Evolutionary conservation across 2,329 filamentous ascomycete species (phyloP).

Genomic region (Penicillium janthinellum): DNA sequence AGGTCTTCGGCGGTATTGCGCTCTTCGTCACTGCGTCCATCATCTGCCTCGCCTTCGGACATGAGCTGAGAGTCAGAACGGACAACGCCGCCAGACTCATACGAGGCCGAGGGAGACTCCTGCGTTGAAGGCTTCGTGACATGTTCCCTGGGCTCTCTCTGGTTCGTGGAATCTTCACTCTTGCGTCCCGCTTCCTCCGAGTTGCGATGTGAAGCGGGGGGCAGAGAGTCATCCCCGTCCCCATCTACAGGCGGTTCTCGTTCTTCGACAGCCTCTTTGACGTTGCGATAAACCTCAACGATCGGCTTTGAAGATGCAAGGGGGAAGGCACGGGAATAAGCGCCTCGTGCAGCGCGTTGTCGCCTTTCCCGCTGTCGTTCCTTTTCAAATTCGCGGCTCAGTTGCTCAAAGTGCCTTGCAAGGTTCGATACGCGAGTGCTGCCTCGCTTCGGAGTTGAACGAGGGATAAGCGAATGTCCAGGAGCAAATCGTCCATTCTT

Average conservation of each 20-base stretch:
- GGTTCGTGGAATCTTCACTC: slow-evolving; percentile 31
- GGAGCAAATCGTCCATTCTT: slow-evolving; percentile 58
- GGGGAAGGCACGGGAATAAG: slow-evolving; percentile 78
- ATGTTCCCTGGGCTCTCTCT: slow-evolving; percentile 29
- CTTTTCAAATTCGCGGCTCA: slow-evolving; percentile 95
- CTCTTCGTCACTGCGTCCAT: slow-evolving; percentile 70
- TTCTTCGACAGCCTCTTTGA: slow-evolving; percentile 89
- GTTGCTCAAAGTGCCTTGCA: slow-evolving; percentile 92
- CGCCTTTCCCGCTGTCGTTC: slow-evolving; percentile 85
- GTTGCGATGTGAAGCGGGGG: slow-evolving; percentile 28
- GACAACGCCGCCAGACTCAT: slow-evolving; percentile 47
- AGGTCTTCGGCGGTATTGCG: slow-evolving; percentile 69
- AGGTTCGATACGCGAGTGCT: slow-evolving; percentile 85
- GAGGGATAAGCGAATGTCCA: slow-evolving; percentile 75
- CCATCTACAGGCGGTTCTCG: slow-evolving; percentile 65
- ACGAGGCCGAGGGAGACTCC: slow-evolving; percentile 39
- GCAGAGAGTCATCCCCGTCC: slow-evolving; percentile 56
- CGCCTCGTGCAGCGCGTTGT: slow-evolving; percentile 74
- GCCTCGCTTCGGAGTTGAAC: slow-evolving; percentile 72
- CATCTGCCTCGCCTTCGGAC: slow-evolving; percentile 70
- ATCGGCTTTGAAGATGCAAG: slow-evolving; percentile 92
- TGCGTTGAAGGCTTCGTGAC: slow-evolving; percentile 33
- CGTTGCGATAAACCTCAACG: slow-evolving; percentile 92
- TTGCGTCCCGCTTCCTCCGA: slow-evolving; percentile 37
- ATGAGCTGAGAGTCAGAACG: slow-evolving; percentile 54